A percentile compares a stretch with the other conserved stretches of the same genome.
These are phyloP conservation scores for Clathrospora elynae DNA, from an alignment of 2,329 filamentous ascomycete genomes.

Conservation along the genomic window DNA sequence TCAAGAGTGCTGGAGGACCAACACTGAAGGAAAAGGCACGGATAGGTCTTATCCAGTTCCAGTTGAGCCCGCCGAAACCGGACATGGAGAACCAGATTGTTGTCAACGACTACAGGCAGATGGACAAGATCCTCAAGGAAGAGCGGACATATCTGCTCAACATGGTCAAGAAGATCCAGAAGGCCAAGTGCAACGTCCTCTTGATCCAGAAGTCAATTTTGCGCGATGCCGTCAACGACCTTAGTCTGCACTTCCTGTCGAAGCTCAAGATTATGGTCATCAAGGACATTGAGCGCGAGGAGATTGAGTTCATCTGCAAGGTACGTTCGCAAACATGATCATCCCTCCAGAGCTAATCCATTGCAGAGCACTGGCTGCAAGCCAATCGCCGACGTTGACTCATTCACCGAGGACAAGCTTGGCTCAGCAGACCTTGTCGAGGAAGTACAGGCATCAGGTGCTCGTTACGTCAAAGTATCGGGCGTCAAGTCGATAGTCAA, in stretches of 20 bases:
- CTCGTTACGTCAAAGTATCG: constrained; percentile 92
- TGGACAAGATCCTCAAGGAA: constrained; percentile 99
- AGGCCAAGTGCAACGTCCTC: constrained; percentile 98
- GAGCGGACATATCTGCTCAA: constrained; percentile 97
- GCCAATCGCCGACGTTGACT: constrained; percentile 97
- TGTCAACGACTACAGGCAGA: constrained; percentile 98
- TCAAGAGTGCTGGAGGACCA: constrained; percentile 92
- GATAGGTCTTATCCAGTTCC: constrained; percentile 98
- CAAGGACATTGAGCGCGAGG: constrained; percentile 98
- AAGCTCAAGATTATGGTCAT: constrained; percentile 94
- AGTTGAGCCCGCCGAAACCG: constrained; percentile 95
- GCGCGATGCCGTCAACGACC: constrained; percentile 94
- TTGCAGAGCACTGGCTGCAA: constrained; percentile 88
- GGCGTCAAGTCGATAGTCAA: constrained; percentile 82
- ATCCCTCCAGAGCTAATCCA: constrained; percentile 5
- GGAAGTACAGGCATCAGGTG: constrained; percentile 84
- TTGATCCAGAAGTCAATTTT: constrained; percentile 99
- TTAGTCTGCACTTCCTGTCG: constrained; percentile 95
- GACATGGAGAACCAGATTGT: constrained; percentile 99
- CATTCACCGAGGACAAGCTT: constrained; percentile 97
- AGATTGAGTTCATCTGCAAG: constrained; percentile 99
- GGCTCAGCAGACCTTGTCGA: constrained; percentile 92
- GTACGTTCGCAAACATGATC: constrained; percentile 34
- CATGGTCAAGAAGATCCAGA: constrained; percentile 99
- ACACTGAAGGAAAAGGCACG: constrained; percentile 94